Conservation (phyloP, 768 basidiomycete genomes). For the Pleurotus cornucopiae region DNA sequence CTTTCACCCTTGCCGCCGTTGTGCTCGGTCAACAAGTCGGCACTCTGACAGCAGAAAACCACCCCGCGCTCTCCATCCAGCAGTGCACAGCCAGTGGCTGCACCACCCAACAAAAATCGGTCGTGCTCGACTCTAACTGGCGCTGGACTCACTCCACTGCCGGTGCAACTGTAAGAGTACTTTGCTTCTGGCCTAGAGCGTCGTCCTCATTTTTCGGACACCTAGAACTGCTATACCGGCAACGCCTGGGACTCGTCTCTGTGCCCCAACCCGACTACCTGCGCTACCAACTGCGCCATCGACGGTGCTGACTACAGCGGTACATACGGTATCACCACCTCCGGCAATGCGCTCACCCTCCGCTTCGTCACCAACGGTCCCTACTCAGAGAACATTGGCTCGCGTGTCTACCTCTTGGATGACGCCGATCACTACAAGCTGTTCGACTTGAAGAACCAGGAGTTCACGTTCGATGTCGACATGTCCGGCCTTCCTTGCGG, state of each 20-base stretch:
- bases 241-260: slow-evolving; percentile 36
- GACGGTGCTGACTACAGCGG: slow-evolving; percentile 27
- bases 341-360: slow-evolving; percentile 25
- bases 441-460: slow-evolving; percentile 47
- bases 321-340: slow-evolving; percentile 34
- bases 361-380: slow-evolving; percentile 25
- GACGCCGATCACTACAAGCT: slow-evolving; percentile 11
- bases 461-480: slow-evolving; percentile 61
- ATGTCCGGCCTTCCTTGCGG: slow-evolving; percentile 42
- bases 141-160: slow-evolving; percentile 40
- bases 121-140: slow-evolving; percentile 47
- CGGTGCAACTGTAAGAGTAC: slow-evolving; percentile 10
- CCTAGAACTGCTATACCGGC: slow-evolving; percentile 31
- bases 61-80: slow-evolving; percentile 40
- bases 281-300: slow-evolving; percentile 13
- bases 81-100: slow-evolving; percentile 42
- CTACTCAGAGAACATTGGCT: slow-evolving; percentile 13
- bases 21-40: slow-evolving; percentile 47
- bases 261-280: slow-evolving; percentile 30
- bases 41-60: slow-evolving; percentile 40
- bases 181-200: no score
- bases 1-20: slow-evolving; percentile 29
- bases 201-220: not conserved
- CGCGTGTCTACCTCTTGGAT: slow-evolving; percentile 9
- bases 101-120: slow-evolving; percentile 15